Conservation (phyloP, 768 basidiomycete genomes). For the Paxillus involutus region DNA sequence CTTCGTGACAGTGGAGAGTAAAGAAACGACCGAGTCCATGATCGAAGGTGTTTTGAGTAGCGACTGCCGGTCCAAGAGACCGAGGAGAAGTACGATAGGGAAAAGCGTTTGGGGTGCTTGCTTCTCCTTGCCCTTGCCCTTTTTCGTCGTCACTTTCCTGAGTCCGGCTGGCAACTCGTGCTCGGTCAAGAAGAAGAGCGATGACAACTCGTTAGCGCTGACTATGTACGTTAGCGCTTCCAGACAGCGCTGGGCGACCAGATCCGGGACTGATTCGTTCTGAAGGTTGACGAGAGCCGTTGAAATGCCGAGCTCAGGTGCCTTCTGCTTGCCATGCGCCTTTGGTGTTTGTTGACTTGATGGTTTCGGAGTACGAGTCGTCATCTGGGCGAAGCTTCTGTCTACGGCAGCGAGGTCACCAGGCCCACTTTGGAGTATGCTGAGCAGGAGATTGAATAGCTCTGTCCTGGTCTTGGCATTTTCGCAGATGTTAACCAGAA, state of each 20-base stretch:
- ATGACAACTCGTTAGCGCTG: slow-evolving; percentile 76
- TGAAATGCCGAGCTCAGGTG: slow-evolving; percentile 50
- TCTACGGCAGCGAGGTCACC: slow-evolving; percentile 91
- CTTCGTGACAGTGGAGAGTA: slow-evolving; percentile 86
- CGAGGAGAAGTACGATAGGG: slow-evolving; percentile 86
- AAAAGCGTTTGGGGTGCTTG: slow-evolving; percentile 79
- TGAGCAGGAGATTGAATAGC: slow-evolving; percentile 91
- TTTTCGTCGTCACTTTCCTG: slow-evolving; percentile 66
- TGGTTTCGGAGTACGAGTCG: slow-evolving; percentile 64
- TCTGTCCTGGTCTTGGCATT: slow-evolving; percentile 90
- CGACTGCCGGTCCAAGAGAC: slow-evolving; percentile 83
- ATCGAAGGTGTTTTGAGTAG: slow-evolving; percentile 86
- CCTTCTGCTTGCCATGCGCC: slow-evolving; percentile 69
- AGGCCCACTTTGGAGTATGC: slow-evolving; percentile 91
- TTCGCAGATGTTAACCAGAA: slow-evolving; percentile 94
- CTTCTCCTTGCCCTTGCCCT: slow-evolving; percentile 96
- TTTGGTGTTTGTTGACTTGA: slow-evolving; percentile 39
- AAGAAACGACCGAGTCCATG: slow-evolving; percentile 88
- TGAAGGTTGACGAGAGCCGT: slow-evolving; percentile 52
- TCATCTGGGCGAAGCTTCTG: slow-evolving; percentile 91
- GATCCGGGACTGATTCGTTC: slow-evolving; percentile 84
- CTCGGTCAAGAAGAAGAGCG: slow-evolving; percentile 93
- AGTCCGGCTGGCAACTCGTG: slow-evolving; percentile 87
- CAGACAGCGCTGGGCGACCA: slow-evolving; percentile 92
- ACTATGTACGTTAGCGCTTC: slow-evolving; percentile 91